Evolutionary conservation across 768 basidiomycete genomes (phyloP), one percentile per base, ranked within the genome.

Genomic region (Asterophora parasitica): DNA sequence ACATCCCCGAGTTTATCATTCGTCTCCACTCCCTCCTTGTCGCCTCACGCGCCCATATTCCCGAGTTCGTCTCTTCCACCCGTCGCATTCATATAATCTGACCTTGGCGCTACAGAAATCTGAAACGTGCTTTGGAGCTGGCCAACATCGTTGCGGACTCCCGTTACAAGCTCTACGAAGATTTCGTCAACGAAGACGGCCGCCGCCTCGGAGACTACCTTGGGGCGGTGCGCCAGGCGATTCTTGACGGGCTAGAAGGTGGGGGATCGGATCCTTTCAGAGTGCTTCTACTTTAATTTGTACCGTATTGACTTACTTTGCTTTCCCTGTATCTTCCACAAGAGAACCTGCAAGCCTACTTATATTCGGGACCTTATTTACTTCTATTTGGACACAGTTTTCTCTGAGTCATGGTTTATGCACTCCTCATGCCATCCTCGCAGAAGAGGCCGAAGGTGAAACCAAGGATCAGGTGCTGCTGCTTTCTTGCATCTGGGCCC

Each of bases 111-210:
- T 41, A 19, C 51, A 94, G 92, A 45, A 87, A 90, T 64, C 69
- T 95, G 23, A 82, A 86, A 55, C 77, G 77, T 7, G 82, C 85
- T 0, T 65, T 97, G 50, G 72, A 85, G 37, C 74, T 97, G 4
- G 82, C 81, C n/a, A 92, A 88, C 55, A 71, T 88, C 27, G 84
- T 97, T 5, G 92, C 92, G 0, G 91, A 93, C 62, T 90, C 91
- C 50, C 78, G 88, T 36, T 88, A 89, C 66, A 81, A 81, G 56
- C 66, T 96, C 11, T 92, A 93, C 58, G 81, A 88, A 54, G 92
- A 92, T 63, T 96, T 95, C 65, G 71, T 85, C 19, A 73, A 72
- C 41, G 72, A 76, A 38, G 75, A 78, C 23, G 82, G 82, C 7
- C 72, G 79, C 33, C 68, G 77, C 49, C 63, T 96, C 36, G 76